Conservation (phyloP, 2,329 filamentous ascomycete species). For the Lachnellula willkommii region DNA sequence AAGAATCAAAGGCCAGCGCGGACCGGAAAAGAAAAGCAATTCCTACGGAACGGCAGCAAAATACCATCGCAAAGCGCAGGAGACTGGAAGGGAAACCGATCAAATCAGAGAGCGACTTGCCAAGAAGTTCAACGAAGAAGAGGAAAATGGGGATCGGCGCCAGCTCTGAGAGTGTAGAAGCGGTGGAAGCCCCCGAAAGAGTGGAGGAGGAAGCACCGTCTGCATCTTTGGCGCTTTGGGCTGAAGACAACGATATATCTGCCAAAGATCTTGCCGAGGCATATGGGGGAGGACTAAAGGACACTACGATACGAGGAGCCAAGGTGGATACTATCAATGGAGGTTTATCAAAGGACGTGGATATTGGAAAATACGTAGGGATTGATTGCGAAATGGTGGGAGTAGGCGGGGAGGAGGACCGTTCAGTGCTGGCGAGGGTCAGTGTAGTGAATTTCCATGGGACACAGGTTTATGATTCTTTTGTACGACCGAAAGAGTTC, state of each 20-base stretch:
- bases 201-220: conserved; percentile 39
- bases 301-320: conserved; percentile 42
- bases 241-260: conserved; percentile 56
- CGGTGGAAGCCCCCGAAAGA: conserved; percentile 12
- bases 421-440: conserved; percentile 76
- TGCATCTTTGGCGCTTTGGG: conserved; percentile 55
- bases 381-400: conserved; percentile 99
- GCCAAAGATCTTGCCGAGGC: conserved; percentile 55
- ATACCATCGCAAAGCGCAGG: conserved; percentile 31
- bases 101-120: conserved; percentile 1
- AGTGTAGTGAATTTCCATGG: conserved; percentile 93
- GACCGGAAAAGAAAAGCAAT: conserved; percentile 32
- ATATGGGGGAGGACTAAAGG: conserved; percentile 51
- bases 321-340: conserved; percentile 54
- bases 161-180: conserved; percentile 39
- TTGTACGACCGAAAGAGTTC: conserved; percentile 68
- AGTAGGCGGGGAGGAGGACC: conserved; percentile 62
- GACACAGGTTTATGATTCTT: conserved; percentile 88
- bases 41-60: conserved; percentile 27
- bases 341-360: conserved; percentile 54
- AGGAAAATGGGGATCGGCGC: conserved; percentile 52
- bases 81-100: conserved; percentile 25
- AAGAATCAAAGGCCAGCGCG: conserved; percentile 34
- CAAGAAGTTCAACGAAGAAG: conserved; percentile 5
- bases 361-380: conserved; percentile 83